A percentile compares a stretch with the other conserved stretches of the same genome.
phyloP scores from a whole-genome alignment of 2,329 filamentous ascomycete genomes.

The Tympanopsis confertula region DNA sequence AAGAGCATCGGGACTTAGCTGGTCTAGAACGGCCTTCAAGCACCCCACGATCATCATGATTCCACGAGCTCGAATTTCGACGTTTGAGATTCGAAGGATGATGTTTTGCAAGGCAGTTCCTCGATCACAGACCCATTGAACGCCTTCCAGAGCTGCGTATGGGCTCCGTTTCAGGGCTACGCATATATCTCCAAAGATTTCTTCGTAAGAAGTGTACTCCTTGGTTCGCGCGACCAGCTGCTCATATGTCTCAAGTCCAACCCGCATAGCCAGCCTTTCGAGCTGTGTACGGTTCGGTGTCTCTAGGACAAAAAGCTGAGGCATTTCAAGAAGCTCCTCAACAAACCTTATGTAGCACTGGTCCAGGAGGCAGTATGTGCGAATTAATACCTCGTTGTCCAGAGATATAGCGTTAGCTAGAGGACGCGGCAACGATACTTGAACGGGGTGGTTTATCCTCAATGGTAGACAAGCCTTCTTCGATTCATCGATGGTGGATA shows the following conservation, averaged over 20 bases:
- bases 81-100: not conserved
- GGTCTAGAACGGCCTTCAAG: not conserved
- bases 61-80: not conserved
- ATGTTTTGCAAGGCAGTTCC: not conserved
- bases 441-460: slow-evolving; percentile 25
- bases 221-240: not conserved
- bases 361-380: slow-evolving; percentile 72
- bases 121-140: not conserved
- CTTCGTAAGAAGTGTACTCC: not conserved
- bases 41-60: not conserved
- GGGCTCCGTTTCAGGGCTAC: not conserved
- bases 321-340: slow-evolving; percentile 43
- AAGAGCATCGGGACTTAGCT: not conserved
- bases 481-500: slow-evolving; percentile 47
- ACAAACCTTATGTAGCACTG: slow-evolving; percentile 59
- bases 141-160: not conserved
- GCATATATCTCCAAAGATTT: not conserved
- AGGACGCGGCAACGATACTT: slow-evolving; percentile 28
- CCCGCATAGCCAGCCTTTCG: not conserved
- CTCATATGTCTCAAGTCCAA: not conserved
- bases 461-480: slow-evolving; percentile 30
- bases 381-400: slow-evolving; percentile 64
- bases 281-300: not conserved
- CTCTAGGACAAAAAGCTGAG: slow-evolving; percentile 26
- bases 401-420: slow-evolving; percentile 48